Base-by-base conservation (phyloP, 768 basidiomycete genomes). In the Gloeophyllum trabeum region DNA sequence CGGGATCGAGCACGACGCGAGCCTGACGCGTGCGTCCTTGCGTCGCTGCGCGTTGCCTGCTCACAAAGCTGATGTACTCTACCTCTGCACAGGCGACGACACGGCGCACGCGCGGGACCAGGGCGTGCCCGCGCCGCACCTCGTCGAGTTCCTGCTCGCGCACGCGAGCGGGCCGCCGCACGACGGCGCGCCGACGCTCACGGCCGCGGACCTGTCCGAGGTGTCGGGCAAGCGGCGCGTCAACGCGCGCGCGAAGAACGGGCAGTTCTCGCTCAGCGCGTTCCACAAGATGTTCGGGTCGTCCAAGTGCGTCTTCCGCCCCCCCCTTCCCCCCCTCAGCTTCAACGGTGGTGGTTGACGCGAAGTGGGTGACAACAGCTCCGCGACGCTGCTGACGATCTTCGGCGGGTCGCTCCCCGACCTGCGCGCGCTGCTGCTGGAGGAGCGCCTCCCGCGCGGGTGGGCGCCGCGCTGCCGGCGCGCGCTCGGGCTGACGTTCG, bases 1-100 rank as follows among this genome's bases (percentile, higher is more conserved):
- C 46, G 76, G 79, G 4, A 84, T 84, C 42, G 81, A 83, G 48
- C 79, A 83, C 49, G 79, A 83, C 51, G 79, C 63, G 0, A 80
- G 78, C 0, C 61, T 83, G 18, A 65, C 68, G 13, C 67, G 80
- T 80, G 55, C 36, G 74, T 67, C 20, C 12, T 18, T 5, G 4
- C 0, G 25, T 19, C 5, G 21, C 16, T 3, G 1, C 7, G 22
- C 5, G 25, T 41, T 6, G 13, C 32, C n/a, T 24, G 35, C 39
- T 32, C 25, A 16, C 24, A 13, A 20, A 6, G 20, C 16, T 5
- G 19, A 41, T 21, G 5, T 1, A 20, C 16, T 35, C 4, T 18
- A n/a, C 35, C 18, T 32, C 20, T 47, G 18, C 2, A 6, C 44
- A 83, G 81, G 81, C 20, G 65, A 73, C 34, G 82, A 86, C 50